These are phyloP conservation scores for Cryphonectria japonica DNA, from an alignment of 2,329 filamentous ascomycete genomes.

Conservation along the genomic window DNA sequence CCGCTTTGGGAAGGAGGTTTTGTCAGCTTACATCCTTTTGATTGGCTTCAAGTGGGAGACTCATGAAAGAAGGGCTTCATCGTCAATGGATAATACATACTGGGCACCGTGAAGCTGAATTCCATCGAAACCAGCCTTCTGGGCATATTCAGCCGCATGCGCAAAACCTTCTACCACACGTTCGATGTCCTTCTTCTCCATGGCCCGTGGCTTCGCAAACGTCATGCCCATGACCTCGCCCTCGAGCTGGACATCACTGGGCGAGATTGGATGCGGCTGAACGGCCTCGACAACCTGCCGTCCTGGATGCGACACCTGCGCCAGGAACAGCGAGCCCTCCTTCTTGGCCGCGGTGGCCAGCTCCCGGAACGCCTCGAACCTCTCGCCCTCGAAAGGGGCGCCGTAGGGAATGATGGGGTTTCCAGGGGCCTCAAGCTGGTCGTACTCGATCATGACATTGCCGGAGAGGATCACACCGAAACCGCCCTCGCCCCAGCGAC, in stretches of 20 bases:
- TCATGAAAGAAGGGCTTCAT: too few relatives aligned
- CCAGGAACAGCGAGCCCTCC: constrained; percentile 63
- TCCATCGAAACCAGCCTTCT: constrained; percentile 59
- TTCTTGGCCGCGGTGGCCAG: constrained; percentile 59
- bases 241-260: constrained; percentile 45
- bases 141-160: constrained; percentile 58
- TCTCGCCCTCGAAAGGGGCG: constrained; percentile 54
- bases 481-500: constrained; percentile 62
- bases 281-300: constrained; percentile 49
- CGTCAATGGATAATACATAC: constrained; percentile 18
- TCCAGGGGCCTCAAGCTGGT: constrained; percentile 59
- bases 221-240: constrained; percentile 49
- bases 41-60: too few relatives aligned
- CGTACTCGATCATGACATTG: constrained; percentile 67
- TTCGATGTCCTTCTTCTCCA: constrained; percentile 55
- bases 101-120: constrained; percentile 53
- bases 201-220: constrained; percentile 56
- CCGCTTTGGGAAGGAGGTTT: constrained; percentile 35
- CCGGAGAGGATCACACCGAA: constrained; percentile 63
- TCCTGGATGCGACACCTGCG: constrained; percentile 66
- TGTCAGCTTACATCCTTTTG: not conserved
- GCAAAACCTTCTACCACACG: constrained; percentile 58
- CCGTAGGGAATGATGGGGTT: constrained; percentile 62
- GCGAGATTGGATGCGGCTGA: constrained; percentile 44
- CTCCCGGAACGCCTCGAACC: constrained; percentile 65